These are phyloP conservation scores for Paramecium biaurelia DNA, from an alignment of 73 alveolate genomes.

Conservation along the genomic window DNA sequence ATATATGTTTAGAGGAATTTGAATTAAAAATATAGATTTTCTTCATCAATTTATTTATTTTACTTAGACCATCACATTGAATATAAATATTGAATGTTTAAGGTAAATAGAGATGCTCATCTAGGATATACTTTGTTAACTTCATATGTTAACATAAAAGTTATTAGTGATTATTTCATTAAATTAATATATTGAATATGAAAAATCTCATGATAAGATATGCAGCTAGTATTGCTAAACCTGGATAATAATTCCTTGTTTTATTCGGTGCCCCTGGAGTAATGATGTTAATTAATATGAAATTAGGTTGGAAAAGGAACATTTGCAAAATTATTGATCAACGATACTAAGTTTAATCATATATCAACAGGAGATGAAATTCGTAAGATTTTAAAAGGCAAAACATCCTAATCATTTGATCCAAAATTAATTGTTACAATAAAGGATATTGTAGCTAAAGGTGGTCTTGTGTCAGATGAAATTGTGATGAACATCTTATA, in stretches of 20 bases:
- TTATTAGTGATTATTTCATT: neutral
- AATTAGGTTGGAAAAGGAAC: constrained; percentile 61
- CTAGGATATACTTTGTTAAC: too few species aligned
- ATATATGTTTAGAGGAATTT: too few species aligned
- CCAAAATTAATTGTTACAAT: constrained; percentile 51
- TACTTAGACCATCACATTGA: too few species aligned
- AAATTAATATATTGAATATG: neutral
- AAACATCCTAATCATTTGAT: constrained; percentile 47
- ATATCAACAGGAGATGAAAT: constrained; percentile 66
- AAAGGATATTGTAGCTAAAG: constrained; percentile 85
- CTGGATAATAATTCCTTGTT: constrained; percentile 58
- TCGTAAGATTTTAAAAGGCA: constrained; percentile 62
- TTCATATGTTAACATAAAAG: neutral
- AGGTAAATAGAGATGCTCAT: too few species aligned
- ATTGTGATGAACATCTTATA: constrained; percentile 89
- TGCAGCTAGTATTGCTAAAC: constrained; percentile 11
- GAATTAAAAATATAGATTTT: too few species aligned
- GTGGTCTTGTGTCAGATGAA: constrained; percentile 94
- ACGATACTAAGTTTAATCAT: constrained; percentile 57
- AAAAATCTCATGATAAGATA: neutral
- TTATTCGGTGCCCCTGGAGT: constrained; percentile 68
- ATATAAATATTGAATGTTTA: too few species aligned
- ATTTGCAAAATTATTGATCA: constrained; percentile 57
- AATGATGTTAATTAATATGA: neutral
- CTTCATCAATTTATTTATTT: too few species aligned